These are phyloP conservation scores for Leccinum huronense DNA, from an alignment of 1,284 basidiomycete species.

Conservation along the genomic window DNA sequence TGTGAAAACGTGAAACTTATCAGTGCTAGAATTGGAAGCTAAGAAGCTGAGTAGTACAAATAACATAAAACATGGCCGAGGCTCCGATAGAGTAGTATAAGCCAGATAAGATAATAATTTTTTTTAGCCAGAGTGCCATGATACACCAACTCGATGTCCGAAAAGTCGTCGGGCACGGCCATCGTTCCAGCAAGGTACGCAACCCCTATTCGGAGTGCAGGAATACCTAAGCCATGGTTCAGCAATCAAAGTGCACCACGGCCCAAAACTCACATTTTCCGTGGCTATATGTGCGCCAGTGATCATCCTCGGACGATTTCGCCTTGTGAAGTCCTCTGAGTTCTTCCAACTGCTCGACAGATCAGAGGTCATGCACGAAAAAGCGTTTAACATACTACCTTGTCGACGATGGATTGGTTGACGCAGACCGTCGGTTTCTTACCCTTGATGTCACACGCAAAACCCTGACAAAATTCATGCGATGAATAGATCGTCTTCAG, in stretches of 20 bases:
- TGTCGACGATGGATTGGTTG: slow-evolving; percentile 70
- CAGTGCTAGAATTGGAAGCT: too few species aligned
- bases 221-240: slow-evolving; percentile 47
- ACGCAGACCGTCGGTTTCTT: slow-evolving; percentile 36
- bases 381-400: slow-evolving; percentile 40
- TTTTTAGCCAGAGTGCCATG: slow-evolving; percentile 23
- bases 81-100: too few species aligned
- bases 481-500: background rate
- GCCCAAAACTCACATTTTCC: slow-evolving; percentile 49
- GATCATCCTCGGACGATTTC: slow-evolving; percentile 55
- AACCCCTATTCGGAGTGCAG: slow-evolving; percentile 60
- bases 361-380: slow-evolving; percentile 2
- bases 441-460: slow-evolving; percentile 56
- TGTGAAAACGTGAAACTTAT: too few species aligned
- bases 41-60: too few species aligned
- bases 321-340: slow-evolving; percentile 59
- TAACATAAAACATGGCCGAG: too few species aligned
- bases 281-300: slow-evolving; percentile 62
- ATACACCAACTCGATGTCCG: slow-evolving; percentile 72
- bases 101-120: too few species aligned
- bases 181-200: slow-evolving; percentile 50
- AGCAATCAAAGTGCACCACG: slow-evolving; percentile 6
- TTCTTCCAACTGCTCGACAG: slow-evolving; percentile 50
- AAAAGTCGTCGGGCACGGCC: slow-evolving; percentile 63
- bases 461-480: slow-evolving; percentile 42